Evolutionary conservation across 2,329 filamentous ascomycete species (phyloP), one percentile per base, ranked within the genome.

Genomic region (Cladobotryum mycophilum): DNA sequence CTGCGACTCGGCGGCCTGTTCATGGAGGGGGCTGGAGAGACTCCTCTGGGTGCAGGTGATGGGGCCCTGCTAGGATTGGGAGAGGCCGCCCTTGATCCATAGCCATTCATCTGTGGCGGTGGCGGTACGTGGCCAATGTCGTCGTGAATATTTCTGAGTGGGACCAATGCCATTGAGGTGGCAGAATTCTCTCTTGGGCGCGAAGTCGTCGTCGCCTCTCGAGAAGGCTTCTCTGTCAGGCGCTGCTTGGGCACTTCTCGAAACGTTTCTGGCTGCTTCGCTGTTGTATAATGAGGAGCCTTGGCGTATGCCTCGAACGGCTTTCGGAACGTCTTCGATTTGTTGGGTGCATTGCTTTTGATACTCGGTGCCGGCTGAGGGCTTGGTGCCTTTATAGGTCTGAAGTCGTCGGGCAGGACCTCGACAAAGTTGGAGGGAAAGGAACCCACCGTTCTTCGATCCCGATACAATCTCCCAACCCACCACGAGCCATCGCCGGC

Each of bases 391-490:
- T 75, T 76, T 60, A 84, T 82, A 13, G 93, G 93, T 51, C 88
- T 84, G 66, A 95, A 97, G 66, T 84, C 81, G 53, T 93, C 83
- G 49, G 88, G 86, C 33, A 99, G 79, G 5, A 99, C 80, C 66
- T 95, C 82, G 64, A 99, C 93, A 64, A 99, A 99, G 71, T 99
- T 99, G 62, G 91, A 96, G 1, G 93, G 93, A 64, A 99, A 99
- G 17, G 93, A 76, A 48, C 93, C 93, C 61, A 96, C 85, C 62
- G 92, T 90, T 63, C 91, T 84, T 67, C 88, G 86, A 70, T 99
- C 93, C 60, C 93, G 83, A 64, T 85, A 88, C 64, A 99, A 72
- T 56, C 92, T 83, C 44, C 93, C 93, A 71, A 91, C 96, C 93
- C 93, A 99, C 93, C 93, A 99, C 43, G 89, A 91, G 47, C 93